Base-by-base conservation (phyloP, 108 stramenopile species). In the Nannochloropsis salina region DNA sequence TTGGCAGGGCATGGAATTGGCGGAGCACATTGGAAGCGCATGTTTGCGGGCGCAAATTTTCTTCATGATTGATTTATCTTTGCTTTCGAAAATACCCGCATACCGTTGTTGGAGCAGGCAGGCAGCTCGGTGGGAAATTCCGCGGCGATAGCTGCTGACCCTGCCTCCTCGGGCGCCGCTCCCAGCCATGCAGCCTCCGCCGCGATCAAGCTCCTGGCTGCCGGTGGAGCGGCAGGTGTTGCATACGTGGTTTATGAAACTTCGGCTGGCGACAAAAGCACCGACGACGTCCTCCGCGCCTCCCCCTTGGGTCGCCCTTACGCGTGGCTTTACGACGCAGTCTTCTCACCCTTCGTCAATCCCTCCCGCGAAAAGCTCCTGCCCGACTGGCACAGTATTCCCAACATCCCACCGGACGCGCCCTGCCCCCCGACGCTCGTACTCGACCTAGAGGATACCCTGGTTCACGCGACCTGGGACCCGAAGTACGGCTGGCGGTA, bases 401-500 rank as follows among this genome's bases (percentile, higher is more conserved):
- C 42, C 83, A 42, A 80, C 83, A n/a, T 86, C 21, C 81, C 81
- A 5, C 81, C 81, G 4, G 40, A 22, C 40, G 93, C 96, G 85
- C 94, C 95, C 41, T 91, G 93, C 79, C 97, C 97, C 0, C 96
- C 94, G 45, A 95, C 95, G 43, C 93, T 98, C 20, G 96, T 98
- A 20, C 86, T 98, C 20, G 97, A 98, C 90, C 92, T 98, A 80
- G 97, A 98, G 90, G 94, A 94, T 83, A 98, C 97, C 8, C 90
- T 98, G 10, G 95, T 96, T 31, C 93, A 93, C 85, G 91, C 94
- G 43, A 93, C 94, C 9, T 98, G 96, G 95, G 95, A 96, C 90
- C 93, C 95, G 43, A 94, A 94, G 80, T 94, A 94, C 86, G 98
- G 98, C 86, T 98, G 96, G 96, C 92, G 98, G 15, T 93, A 95